Base-by-base conservation (phyloP, 2,329 filamentous ascomycete species). In the Taxawa tesnikishii region DNA sequence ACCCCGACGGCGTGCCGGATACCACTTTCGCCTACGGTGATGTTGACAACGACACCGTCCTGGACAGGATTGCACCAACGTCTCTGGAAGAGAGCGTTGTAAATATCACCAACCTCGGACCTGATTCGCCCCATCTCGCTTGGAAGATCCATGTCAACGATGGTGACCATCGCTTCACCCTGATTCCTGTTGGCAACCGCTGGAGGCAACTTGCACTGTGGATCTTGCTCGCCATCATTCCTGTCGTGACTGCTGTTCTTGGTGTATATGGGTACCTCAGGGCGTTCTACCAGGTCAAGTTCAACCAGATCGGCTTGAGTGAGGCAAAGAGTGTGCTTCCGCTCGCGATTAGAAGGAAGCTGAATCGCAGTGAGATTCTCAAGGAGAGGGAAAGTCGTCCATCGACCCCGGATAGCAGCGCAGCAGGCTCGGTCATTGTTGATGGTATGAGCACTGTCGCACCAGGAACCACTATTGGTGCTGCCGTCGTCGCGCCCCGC, bases 281-380 rank as follows among this genome's bases (percentile, higher is more conserved):
- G 38, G 67, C 64, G 9, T 79, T 77, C 53, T 76, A 76, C 48
- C 62, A 67, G 28, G 68, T 77, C 48, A 77, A 75, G 46, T 68
- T 75, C 54, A 76, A 76, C 45, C 58, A 72, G 44, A 54, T 67
- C 25, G 71, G 71, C 26, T 58, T 73, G 6, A 62, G 54, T 6
- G 63, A 70, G 38, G 66, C 68, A 46, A 61, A 57, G 28, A 48
- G 48, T 1, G 38, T 51, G 59, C 13, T 33, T 6, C 44, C 64
- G 6, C 51, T 59, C 7, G 37, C 50, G 3, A 28, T 62, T 28
- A 42, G 53, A 28, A 50, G 50, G 12, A 55, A 46, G 28, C 43
- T 62, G 29, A 9, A 38, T 38, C 12, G 44, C 40, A 19, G 28
- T 37, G 5, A 43, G 30, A 35, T 48, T 32, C 38, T 45, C 16